Base-by-base conservation (phyloP, 2,329 filamentous ascomycete species). In the Aaosphaeria arxii region DNA sequence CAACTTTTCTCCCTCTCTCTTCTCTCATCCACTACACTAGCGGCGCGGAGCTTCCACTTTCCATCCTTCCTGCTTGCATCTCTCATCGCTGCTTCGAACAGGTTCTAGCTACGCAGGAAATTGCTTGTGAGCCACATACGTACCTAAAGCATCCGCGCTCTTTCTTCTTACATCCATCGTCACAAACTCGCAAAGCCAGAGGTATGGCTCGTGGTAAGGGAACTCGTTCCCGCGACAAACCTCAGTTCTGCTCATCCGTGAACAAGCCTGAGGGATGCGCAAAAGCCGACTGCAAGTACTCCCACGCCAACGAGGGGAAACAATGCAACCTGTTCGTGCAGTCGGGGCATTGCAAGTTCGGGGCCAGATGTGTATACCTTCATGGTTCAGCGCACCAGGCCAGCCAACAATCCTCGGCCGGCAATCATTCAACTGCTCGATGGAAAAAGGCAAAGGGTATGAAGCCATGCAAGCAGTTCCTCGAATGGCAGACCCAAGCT, bases 231-330 rank as follows among this genome's bases (percentile, higher is more conserved):
- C 17, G 17, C 17, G 17, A 24, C 17, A 24, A 24, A 24, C 17
- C 17, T 24, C 17, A 24, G 17, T 24, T 24, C 33, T 40, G 43
- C 42, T 36, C 28, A 33, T 11, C 30, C 4, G 32, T 45, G 38
- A 48, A 46, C 42, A 49, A 7, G 5, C 35, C 42, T 7, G 30
- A 17, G 42, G 47, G 47, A 13, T 49, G 47, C 31, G 6, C 11
- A 7, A 13, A 28, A 41, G 13, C 39, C 4, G 43, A 46, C 31
- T 50, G 44, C 28, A 5, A n/a, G 7, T 43, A 13, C 31, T 42
- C 47, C 4, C 47, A 50, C 33, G 13, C 24, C 28, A 13, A 33
- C 31, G 11, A 32, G 13, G 46, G 46, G 28, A 44, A 48, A 30
- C 46, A 46, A n/a, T 48, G 43, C 42, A 28, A 39, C 9, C 5